phyloP scores from a whole-genome alignment of 2,329 filamentous ascomycete genomes.

The Drechslerella coelobrocha region DNA sequence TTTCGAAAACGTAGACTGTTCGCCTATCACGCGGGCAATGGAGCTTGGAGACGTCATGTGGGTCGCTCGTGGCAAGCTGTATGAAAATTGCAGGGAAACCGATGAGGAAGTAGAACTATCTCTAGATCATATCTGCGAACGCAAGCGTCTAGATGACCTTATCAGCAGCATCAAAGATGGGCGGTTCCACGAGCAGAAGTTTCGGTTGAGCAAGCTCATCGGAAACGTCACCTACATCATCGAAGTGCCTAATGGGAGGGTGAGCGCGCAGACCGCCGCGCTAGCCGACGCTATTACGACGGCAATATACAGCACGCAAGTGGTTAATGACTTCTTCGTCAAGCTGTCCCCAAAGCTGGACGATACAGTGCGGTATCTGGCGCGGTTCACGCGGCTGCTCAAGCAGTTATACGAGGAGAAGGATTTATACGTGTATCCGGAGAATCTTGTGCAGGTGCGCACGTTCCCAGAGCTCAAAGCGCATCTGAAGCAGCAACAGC shows the following conservation, averaged over 20 bases:
- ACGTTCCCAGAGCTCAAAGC: constrained; percentile 71
- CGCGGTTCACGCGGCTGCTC: constrained; percentile 73
- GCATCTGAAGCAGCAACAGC: constrained; percentile 65
- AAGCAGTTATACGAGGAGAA: constrained; percentile 67
- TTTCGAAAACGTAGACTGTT: constrained; percentile 70
- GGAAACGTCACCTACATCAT: constrained; percentile 79
- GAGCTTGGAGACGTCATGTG: constrained; percentile 79
- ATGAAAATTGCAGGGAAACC: constrained; percentile 58
- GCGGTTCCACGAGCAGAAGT: constrained; percentile 84
- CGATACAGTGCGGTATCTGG: constrained; percentile 77
- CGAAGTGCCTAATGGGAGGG: constrained; percentile 63
- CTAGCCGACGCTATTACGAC: constrained; percentile 69
- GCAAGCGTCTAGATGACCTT: constrained; percentile 80
- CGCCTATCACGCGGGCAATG: constrained; percentile 71
- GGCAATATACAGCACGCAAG: constrained; percentile 77
- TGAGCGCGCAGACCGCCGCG: constrained; percentile 11
- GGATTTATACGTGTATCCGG: constrained; percentile 70
- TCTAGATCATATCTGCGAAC: constrained; percentile 80
- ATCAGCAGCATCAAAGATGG: constrained; percentile 82
- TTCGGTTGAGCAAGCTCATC: constrained; percentile 75
- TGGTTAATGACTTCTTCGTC: constrained; percentile 79
- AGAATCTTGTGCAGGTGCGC: constrained; percentile 66
- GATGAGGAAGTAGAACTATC: constrained; percentile 70
- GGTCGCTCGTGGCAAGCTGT: constrained; percentile 70
- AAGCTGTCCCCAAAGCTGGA: constrained; percentile 78